These are phyloP conservation scores for Solanum acaule DNA, from an alignment of 257 asterid genomes.

Conservation along the genomic window DNA sequence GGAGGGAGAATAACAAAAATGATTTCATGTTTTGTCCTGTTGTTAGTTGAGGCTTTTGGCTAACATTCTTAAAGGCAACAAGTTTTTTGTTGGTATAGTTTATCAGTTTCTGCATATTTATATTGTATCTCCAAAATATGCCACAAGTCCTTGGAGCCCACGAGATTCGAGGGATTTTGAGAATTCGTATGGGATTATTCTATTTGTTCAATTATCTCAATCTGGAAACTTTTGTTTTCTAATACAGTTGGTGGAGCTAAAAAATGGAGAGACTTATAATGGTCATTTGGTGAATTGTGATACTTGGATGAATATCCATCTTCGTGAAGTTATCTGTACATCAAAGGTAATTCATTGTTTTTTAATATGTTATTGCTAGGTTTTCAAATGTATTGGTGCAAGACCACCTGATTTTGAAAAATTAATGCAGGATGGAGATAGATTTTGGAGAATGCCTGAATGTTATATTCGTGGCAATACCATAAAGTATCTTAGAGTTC, in stretches of 20 bases:
- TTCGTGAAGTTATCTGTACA: conserved; percentile 96
- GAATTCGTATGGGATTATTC: neutral
- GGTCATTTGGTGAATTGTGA: conserved; percentile 96
- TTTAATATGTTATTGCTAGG: neutral
- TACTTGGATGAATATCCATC: conserved; percentile 99
- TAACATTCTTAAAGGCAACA: neutral
- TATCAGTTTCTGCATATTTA: neutral
- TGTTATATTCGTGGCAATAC: conserved; percentile 63
- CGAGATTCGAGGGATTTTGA: neutral
- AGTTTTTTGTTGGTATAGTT: neutral
- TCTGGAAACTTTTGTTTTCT: neutral
- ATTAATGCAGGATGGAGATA: conserved; percentile 78
- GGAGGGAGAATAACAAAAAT: neutral
- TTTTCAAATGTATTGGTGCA: neutral
- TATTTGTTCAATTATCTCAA: neutral
- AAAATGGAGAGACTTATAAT: conserved; percentile 94
- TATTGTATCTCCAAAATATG: neutral
- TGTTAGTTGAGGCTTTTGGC: neutral
- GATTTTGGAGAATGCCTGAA: conserved; percentile 99
- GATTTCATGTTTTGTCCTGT: neutral
- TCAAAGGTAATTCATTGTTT: conserved; percentile 54
- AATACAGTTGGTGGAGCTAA: conserved; percentile 80
- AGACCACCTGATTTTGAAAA: neutral
- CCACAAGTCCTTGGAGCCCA: neutral
- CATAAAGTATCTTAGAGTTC: conserved; percentile 79